Evolutionary conservation across 2,329 filamentous ascomycete species (phyloP).

Genomic region (Colletotrichum spaethianum): DNA sequence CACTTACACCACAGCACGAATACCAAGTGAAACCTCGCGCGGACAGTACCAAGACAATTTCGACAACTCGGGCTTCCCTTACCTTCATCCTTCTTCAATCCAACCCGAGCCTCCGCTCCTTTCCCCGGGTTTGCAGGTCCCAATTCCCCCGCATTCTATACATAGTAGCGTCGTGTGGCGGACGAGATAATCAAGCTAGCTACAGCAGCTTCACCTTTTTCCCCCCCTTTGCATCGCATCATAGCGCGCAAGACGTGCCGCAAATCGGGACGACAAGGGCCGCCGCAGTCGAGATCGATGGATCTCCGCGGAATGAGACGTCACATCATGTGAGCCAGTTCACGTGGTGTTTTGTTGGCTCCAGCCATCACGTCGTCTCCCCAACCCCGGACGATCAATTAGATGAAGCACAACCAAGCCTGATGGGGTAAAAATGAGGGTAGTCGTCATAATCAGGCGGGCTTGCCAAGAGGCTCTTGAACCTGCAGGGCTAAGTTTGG

Average conservation of each 20-base stretch:
- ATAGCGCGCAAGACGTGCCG: not conserved
- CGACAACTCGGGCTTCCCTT: not conserved
- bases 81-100: slow-evolving; percentile 7
- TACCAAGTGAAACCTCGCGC: slow-evolving; percentile 7
- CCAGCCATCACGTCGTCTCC: not conserved
- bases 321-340: slow-evolving; percentile 12
- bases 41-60: not conserved
- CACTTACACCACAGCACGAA: not conserved
- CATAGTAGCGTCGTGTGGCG: not conserved
- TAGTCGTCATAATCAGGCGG: slow-evolving; percentile 17
- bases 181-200: not conserved
- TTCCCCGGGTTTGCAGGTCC: not conserved
- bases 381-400: not conserved
- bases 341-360: not conserved
- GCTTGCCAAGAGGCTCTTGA: not conserved
- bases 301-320: slow-evolving; percentile 29
- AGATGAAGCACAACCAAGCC: not conserved
- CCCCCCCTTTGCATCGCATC: not conserved
- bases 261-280: slow-evolving; percentile 7
- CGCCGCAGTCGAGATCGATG: not conserved
- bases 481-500: too few species aligned
- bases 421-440: not conserved
- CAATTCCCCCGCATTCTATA: not conserved
- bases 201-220: not conserved
- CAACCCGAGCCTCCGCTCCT: not conserved